These are phyloP conservation scores for Xylaria sp. DNA, from an alignment of 2,329 filamentous ascomycete species.

Conservation along the genomic window DNA sequence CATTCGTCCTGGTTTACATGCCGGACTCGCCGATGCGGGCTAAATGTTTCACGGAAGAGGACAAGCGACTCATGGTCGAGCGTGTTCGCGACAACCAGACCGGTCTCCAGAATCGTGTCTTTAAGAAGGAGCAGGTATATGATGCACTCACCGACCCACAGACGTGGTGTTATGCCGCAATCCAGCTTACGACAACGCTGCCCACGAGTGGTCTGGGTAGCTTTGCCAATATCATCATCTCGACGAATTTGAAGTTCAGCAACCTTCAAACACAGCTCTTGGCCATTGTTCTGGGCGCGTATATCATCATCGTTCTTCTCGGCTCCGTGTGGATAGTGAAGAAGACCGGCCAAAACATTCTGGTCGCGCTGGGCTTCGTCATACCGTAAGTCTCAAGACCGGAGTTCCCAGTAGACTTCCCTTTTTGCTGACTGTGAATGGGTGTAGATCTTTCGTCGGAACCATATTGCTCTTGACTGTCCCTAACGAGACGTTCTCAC, in stretches of 20 bases:
- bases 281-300: conserved; percentile 78
- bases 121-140: conserved; percentile 59
- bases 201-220: conserved; percentile 78
- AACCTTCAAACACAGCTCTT: conserved; percentile 76
- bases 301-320: conserved; percentile 77
- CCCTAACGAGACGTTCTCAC: conserved; percentile 64
- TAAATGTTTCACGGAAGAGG: conserved; percentile 73
- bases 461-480: conserved; percentile 79
- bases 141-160: conserved; percentile 73
- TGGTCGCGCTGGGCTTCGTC: conserved; percentile 73
- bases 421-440: conserved; percentile 16
- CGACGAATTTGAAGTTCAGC: conserved; percentile 71
- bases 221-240: conserved; percentile 79
- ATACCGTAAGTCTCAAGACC: conserved; percentile 65
- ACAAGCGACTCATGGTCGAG: conserved; percentile 72
- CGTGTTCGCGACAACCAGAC: conserved; percentile 70
- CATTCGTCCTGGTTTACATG: conserved; percentile 72
- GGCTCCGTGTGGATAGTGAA: conserved; percentile 74
- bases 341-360: conserved; percentile 74
- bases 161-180: conserved; percentile 71
- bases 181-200: conserved; percentile 77
- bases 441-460: conserved; percentile 71
- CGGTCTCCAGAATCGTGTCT: conserved; percentile 66
- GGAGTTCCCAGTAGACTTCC: background rate
- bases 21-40: conserved; percentile 78